Base-by-base conservation (phyloP, 2,329 filamentous ascomycete species). In the Pyricularia sp. region DNA sequence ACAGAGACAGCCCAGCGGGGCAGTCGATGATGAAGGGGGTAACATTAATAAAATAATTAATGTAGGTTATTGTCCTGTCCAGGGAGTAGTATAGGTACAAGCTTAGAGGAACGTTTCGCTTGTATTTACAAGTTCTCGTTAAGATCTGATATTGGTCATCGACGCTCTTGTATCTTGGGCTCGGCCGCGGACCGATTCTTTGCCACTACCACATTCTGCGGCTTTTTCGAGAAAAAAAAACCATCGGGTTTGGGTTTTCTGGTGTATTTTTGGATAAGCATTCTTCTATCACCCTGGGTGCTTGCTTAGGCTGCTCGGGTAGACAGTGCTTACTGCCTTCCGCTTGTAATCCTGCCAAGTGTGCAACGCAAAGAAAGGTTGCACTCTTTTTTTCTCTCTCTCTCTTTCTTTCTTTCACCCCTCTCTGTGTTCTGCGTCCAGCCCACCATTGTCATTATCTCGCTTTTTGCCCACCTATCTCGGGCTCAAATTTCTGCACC, bases 341-440 rank as follows among this genome's bases (percentile, higher is more conserved):
- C 42, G 42, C 20, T 55, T 55, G 42, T 55, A n/a, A 55, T 55
- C 42, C 42, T n/a, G 42, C 17, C 42, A 55, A 55, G 42, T 12
- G 64, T 63, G 64, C 42, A 55, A n/a, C 42, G 42, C 17, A n/a
- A 55, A 55, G 4, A 7, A 30, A 50, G 36, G 14, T n/a, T 65
- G 63, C 25, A 28, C 23, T 63, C n/a, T 64, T 26, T 67, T 64
- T 69, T 61, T 36, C 25, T 65, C 68, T 59, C 26, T 33, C 55
- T 36, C 33, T 68, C 25, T 28, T 33, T 25, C 3, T 17, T 17
- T 42, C 33, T 33, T 33, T 33, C 33, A 2, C 64, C 36, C 30
- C 33, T 64, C 30, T 67, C 12, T 42, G 33, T 17, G 12, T 14
- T 42, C 33, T 67, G 25, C n/a, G 6, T 10, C 26, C 12, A 28